phyloP scores from a whole-genome alignment of 208 protist genomes.

The Leishmania lainsoni region DNA sequence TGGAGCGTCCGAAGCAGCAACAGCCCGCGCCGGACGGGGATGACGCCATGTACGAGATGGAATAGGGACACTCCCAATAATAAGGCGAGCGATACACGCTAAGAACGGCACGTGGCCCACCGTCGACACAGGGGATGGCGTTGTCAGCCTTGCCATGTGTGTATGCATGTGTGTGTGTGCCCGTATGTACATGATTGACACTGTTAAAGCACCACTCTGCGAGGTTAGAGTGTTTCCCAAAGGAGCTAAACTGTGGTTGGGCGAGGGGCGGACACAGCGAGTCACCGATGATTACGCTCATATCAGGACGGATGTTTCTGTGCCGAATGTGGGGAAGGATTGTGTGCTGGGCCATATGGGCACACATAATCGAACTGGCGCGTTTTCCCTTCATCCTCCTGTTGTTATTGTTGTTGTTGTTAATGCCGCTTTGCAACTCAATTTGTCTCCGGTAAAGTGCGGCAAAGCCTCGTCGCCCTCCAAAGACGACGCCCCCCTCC shows the following conservation, averaged over 20 bases:
- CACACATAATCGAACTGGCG: neutral
- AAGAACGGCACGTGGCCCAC: neutral
- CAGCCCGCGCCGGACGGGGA: constrained; percentile 37
- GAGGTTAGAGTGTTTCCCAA: neutral
- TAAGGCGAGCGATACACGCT: neutral
- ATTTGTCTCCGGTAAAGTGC: too few species aligned
- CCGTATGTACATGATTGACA: neutral
- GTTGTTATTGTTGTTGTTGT: too few species aligned
- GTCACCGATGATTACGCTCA: neutral
- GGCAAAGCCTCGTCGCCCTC: too few species aligned
- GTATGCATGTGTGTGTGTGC: neutral
- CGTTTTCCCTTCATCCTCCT: constrained; percentile 3
- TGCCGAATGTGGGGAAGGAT: too few species aligned
- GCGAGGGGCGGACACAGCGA: neutral
- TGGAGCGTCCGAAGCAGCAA: constrained; percentile 53
- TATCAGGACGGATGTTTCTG: neutral
- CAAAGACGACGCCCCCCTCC: too few species aligned
- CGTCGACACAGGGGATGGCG: too few species aligned
- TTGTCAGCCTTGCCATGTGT: neutral
- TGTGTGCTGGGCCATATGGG: neutral
- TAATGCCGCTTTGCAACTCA: neutral
- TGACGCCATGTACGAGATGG: constrained; percentile 90
- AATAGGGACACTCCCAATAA: constrained; percentile 36
- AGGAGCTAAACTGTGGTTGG: neutral
- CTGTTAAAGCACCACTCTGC: neutral